Base-by-base conservation (phyloP, 306 rosid genomes). In the Pyrus communis region DNA sequence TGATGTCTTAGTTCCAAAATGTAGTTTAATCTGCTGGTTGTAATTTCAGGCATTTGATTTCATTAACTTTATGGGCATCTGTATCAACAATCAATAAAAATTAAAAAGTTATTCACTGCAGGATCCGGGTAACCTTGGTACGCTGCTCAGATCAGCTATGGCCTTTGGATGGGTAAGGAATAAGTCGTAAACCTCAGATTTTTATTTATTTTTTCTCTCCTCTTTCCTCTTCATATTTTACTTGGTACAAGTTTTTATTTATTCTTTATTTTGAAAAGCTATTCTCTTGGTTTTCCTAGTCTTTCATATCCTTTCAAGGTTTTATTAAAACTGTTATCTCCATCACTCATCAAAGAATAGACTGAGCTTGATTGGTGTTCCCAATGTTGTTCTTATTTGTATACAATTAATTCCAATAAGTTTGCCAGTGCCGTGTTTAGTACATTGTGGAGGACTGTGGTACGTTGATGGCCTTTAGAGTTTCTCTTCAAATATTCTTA, bases 121-220 rank as follows among this genome's bases (percentile, higher is more conserved):
- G 98, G 98, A 95, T 81, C 96, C 92, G 21, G 97, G 96, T 62
- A 95, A 92, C 84, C 96, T 95, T 21, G 98, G 97, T 67, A 86
- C 98, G 2, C 83, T 92, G 77, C 88, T 95, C 82, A 86, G 98
- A 81, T 87, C 97, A 51, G 97, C 97, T 33, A 80, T 88, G 81
- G 93, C 98, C 80, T 95, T 95, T 78, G 84, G 84, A 86, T 95
- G 97, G 98, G 97, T 92, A 83, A 87, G 92, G 46, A 78, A 70
- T 54, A 49, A 49, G 8, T 49, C 8, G 7, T 49, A 49, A 49
- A 49, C 54, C 8, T 49, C 19, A 49, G 0, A 49, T 49, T 49
- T 49, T 49, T 49, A 49, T 73, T 55, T 59, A 63, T 79, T 25
- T 67, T 67, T 67, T 40, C 45, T 70, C 17, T 76, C 80, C 43